Percentiles rank a stretch among this genome's conserved stretches.
These are phyloP conservation scores for Silene conica DNA, from an alignment of 148 eudicot genomes.

Conservation along the genomic window DNA sequence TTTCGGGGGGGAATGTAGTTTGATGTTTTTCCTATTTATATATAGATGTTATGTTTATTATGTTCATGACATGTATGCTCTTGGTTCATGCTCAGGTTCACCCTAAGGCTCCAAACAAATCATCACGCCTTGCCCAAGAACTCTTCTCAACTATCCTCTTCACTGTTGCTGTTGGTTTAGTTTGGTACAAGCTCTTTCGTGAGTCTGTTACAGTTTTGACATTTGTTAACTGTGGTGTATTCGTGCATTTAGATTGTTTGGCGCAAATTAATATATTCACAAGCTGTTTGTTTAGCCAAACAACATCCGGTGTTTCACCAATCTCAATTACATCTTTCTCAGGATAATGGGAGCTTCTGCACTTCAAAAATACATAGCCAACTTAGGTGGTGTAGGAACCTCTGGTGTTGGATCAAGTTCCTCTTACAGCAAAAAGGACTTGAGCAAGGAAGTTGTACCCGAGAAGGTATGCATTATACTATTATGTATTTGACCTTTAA, in stretches of 20 bases:
- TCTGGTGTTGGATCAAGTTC: conserved; percentile 92
- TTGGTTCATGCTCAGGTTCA: conserved; percentile 56
- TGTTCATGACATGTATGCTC: not conserved
- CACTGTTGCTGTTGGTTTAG: conserved; percentile 63
- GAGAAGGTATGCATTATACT: conserved; percentile 66
- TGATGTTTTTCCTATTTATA: not conserved
- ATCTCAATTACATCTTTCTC: conserved; percentile 17
- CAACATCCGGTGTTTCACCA: not conserved
- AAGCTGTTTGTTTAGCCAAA: too few species aligned
- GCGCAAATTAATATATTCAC: not conserved
- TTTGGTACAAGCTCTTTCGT: conserved; percentile 57
- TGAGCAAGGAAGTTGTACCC: conserved; percentile 77
- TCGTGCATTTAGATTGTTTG: not conserved
- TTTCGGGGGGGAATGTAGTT: not conserved
- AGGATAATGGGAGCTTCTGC: conserved; percentile 88
- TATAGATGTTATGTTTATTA: not conserved
- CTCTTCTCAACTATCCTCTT: conserved; percentile 67
- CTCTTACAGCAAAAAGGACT: conserved; percentile 71
- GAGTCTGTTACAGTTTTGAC: conserved; percentile 22
- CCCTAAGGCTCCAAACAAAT: conserved; percentile 60
- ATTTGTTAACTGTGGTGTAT: not conserved
- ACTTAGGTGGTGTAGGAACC: conserved; percentile 84
- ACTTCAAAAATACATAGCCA: conserved; percentile 74
- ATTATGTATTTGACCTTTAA: not conserved
- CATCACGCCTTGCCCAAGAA: conserved; percentile 74